Conservation (phyloP, 441 rosid species). For the Eutrema salsugineum region DNA sequence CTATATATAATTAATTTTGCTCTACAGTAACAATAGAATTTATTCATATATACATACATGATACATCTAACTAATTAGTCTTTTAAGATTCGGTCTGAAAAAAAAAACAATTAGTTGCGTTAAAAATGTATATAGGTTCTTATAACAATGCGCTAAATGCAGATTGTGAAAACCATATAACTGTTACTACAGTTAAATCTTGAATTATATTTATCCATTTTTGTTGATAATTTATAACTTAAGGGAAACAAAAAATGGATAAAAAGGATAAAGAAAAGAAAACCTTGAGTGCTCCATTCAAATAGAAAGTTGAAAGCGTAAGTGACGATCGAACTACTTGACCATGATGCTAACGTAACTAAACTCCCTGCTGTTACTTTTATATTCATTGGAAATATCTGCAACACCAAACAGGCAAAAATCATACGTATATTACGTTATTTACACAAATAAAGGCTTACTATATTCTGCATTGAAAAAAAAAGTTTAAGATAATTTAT, state of each 20-base stretch:
- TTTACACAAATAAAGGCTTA: background rate
- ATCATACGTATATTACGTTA: background rate
- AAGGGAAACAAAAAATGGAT: background rate
- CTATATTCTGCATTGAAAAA: background rate
- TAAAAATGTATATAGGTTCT: background rate
- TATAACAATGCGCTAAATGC: background rate
- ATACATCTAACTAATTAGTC: background rate
- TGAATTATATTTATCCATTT: background rate
- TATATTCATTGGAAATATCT: constrained; percentile 61
- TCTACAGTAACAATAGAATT: background rate
- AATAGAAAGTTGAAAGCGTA: constrained; percentile 56
- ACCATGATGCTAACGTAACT: constrained; percentile 43
- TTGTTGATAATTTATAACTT: background rate
- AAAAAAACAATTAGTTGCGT: background rate
- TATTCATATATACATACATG: background rate
- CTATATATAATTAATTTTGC: too few relatives aligned
- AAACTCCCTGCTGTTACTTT: constrained; percentile 56
- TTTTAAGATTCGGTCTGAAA: background rate
- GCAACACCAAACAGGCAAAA: background rate
- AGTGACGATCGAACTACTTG: constrained; percentile 40
- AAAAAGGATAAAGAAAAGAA: background rate
- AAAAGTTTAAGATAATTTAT: constrained; percentile 3
- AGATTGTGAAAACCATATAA: background rate
- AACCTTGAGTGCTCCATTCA: constrained; percentile 69
- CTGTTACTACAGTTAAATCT: background rate